Evolutionary conservation across 139 green algal genomes (phyloP).

Genomic region (Penium margaritaceum): DNA sequence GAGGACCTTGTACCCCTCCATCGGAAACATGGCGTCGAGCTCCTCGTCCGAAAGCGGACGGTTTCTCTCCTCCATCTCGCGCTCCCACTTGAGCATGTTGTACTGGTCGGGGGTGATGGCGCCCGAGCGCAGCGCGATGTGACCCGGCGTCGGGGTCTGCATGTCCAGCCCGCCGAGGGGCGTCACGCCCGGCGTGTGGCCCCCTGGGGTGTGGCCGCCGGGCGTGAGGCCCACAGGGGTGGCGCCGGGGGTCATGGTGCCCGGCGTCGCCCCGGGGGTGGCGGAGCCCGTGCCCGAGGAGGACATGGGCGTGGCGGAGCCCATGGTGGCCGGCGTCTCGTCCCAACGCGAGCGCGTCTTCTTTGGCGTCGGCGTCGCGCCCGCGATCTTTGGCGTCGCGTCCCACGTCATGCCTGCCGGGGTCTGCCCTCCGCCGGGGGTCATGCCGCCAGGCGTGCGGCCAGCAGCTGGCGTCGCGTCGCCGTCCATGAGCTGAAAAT

Average conservation of each 20-base stretch:
- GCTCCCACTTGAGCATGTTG: slow-evolving; percentile 62
- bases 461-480: slow-evolving; percentile 46
- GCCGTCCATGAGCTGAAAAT: slow-evolving; percentile 5
- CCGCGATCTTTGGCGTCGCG: slow-evolving; percentile 36
- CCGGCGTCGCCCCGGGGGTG: background rate
- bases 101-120: slow-evolving; percentile 75
- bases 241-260: slow-evolving; percentile 37
- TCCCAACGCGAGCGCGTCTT: slow-evolving; percentile 69
- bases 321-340: slow-evolving; percentile 62
- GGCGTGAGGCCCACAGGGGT: slow-evolving; percentile 53
- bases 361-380: slow-evolving; percentile 44
- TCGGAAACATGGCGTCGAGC: slow-evolving; percentile 86
- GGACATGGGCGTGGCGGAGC: slow-evolving; percentile 64
- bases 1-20: slow-evolving; percentile 82
- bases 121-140: slow-evolving; percentile 40
- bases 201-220: slow-evolving; percentile 34
- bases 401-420: slow-evolving; percentile 46
- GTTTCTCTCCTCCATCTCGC: slow-evolving; percentile 90
- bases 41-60: slow-evolving; percentile 83
- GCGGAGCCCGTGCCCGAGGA: background rate
- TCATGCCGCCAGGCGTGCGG: slow-evolving; percentile 55
- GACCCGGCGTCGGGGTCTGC: slow-evolving; percentile 57
- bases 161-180: slow-evolving; percentile 59
- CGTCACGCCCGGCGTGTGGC: slow-evolving; percentile 31
- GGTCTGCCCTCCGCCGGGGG: slow-evolving; percentile 46